Conservation (phyloP, 768 basidiomycete genomes). For the Xerocomus potaroensis region DNA sequence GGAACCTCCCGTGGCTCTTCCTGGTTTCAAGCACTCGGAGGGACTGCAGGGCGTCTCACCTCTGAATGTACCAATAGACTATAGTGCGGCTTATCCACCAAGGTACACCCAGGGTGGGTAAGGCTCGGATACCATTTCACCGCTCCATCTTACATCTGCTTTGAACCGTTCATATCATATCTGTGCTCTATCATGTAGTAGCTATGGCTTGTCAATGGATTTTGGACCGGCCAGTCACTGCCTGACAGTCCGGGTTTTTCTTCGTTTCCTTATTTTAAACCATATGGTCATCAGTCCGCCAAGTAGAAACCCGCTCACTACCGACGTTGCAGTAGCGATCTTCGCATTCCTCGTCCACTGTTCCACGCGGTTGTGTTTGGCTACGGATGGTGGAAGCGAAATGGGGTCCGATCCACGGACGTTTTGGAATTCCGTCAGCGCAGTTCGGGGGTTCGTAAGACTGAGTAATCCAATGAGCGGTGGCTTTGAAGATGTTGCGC, state of each 20-base stretch:
- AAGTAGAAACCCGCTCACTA: slow-evolving; percentile 34
- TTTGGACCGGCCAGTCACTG: slow-evolving; percentile 1
- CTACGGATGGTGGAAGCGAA: slow-evolving; percentile 22
- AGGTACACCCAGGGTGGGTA: slow-evolving; percentile 22
- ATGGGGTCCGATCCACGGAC: slow-evolving; percentile 41
- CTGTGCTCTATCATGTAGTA: not conserved
- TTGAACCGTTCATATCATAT: too few species aligned
- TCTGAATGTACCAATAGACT: slow-evolving; percentile 3
- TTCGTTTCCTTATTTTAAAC: slow-evolving; percentile 8
- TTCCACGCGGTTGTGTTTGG: not conserved
- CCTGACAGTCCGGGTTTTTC: slow-evolving; percentile 1
- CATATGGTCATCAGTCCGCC: slow-evolving; percentile 28
- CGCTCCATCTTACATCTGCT: too few species aligned
- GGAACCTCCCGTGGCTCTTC: slow-evolving; percentile 33
- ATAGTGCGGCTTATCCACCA: slow-evolving; percentile 27
- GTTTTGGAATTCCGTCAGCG: slow-evolving; percentile 37
- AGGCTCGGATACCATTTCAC: not conserved
- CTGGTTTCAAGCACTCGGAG: slow-evolving; percentile 36
- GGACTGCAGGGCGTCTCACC: slow-evolving; percentile 9
- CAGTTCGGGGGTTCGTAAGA: slow-evolving; percentile 36
- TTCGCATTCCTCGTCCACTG: slow-evolving; percentile 16
- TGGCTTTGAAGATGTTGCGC: slow-evolving; percentile 34
- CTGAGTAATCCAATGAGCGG: slow-evolving; percentile 45
- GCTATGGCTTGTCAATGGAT: not conserved
- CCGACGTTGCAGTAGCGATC: slow-evolving; percentile 24